A percentile compares a stretch with the other conserved stretches of the same genome.
Evolutionary conservation across 495 filamentous ascomycete genomes (phyloP).

Genomic region (Darksidea phi): DNA sequence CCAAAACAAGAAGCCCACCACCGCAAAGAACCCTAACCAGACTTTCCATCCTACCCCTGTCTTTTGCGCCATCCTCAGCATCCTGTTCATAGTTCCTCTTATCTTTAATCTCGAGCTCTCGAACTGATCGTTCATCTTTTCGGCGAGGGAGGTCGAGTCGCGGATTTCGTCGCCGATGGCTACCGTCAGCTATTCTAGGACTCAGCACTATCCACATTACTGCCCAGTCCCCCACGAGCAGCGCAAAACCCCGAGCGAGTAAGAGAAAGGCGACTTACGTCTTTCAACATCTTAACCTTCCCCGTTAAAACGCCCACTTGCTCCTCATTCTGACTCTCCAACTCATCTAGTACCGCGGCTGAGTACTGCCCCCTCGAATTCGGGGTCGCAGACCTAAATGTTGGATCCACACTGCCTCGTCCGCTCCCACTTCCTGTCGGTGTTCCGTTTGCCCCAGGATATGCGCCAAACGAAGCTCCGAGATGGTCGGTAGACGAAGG

Average conservation of each 20-base stretch:
- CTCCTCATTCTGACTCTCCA: conserved; percentile 92
- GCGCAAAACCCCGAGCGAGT: neutral
- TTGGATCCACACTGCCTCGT: conserved; percentile 33
- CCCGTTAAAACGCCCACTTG: conserved; percentile 86
- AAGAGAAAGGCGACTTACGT: conserved; percentile 57
- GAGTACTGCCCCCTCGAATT: conserved; percentile 91
- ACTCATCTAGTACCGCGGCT: conserved; percentile 85
- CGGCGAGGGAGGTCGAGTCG: conserved; percentile 76
- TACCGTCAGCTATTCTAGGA: conserved; percentile 78
- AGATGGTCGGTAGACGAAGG: conserved; percentile 50
- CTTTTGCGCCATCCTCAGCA: conserved; percentile 91
- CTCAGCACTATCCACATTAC: neutral
- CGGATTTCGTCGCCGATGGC: conserved; percentile 95
- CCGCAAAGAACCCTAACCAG: conserved; percentile 83
- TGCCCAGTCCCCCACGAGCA: neutral
- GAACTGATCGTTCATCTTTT: conserved; percentile 88
- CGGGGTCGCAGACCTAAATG: conserved; percentile 71
- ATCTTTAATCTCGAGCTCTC: conserved; percentile 77
- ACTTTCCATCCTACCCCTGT: conserved; percentile 93
- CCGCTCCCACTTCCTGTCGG: conserved; percentile 39
- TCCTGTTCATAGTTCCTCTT: conserved; percentile 90
- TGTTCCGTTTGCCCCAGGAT: conserved; percentile 48
- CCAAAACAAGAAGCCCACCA: conserved; percentile 75
- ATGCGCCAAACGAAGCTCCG: conserved; percentile 45
- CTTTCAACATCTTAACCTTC: conserved; percentile 89